Base-by-base conservation (phyloP, 2,329 filamentous ascomycete genomes). In the Colletotrichum sp. region DNA sequence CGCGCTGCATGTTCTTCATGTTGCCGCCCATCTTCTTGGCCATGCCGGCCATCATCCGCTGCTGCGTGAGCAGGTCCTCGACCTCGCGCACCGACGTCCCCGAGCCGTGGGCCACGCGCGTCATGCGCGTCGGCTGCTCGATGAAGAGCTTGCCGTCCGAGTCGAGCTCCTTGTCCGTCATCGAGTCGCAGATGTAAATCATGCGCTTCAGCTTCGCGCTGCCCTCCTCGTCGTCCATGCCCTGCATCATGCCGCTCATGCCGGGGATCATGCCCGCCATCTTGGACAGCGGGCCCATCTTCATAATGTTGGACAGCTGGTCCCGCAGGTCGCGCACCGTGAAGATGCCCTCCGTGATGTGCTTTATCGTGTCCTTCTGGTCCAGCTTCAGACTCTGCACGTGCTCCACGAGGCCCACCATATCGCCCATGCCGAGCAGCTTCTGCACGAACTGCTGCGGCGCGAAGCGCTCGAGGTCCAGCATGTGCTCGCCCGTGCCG, bases 201-300 rank as follows among this genome's bases (percentile, higher is more conserved):
- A 99, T 99, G 76, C 97, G 93, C 85, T 98, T 97, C 31, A 99
- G 90, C 85, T 98, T 98, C 79, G 93, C 87, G 69, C 93, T 92
- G n/a, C 96, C 96, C 81, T 98, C 97, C 80, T 98, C 96, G 81
- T 99, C 97, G 81, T 98, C 96, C 90, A 98, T 97, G 51, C 95
- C 95, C 67, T 95, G 93, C 91, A 98, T 98, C 89, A 98, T 93
- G 80, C 94, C 94, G 78, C 93, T 93, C 83, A 99, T 93, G 33
- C 97, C 97, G 0, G 97, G 97, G 76, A 99, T 98, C 97, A 99
- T 99, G 79, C 96, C 95, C 0, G 96, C 97, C 91, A 99, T 97
- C 83, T 99, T 98, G 21, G 94, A 97, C 2, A 99, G 86, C 0
- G 97, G 97, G 0, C 97, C 97, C 97, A 99, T 98, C 87, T 99